phyloP scores from a whole-genome alignment of 495 filamentous ascomycete genomes.

The Lepidopterella palustris region DNA sequence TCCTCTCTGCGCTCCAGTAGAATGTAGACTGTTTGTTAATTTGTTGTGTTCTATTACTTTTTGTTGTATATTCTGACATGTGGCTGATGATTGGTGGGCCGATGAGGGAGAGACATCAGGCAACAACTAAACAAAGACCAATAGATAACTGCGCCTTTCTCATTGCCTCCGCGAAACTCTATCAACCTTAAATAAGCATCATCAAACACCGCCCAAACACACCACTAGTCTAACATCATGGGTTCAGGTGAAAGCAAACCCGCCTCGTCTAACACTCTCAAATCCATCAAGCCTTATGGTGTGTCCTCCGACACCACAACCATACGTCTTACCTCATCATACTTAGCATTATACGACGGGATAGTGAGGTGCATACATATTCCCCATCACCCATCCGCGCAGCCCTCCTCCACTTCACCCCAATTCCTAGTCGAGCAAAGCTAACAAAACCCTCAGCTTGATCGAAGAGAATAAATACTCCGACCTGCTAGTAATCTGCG shows the following conservation, averaged over 20 bases:
- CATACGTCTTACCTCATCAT: slow-evolving; percentile 8
- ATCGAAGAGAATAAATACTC: slow-evolving; percentile 24
- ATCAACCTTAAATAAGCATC: background rate
- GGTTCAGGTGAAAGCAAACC: slow-evolving; percentile 7
- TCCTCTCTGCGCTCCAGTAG: too few species aligned
- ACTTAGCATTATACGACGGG: slow-evolving; percentile 10
- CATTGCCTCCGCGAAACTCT: background rate
- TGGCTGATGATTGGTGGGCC: too few species aligned
- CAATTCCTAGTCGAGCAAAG: too few species aligned
- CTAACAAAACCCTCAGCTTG: slow-evolving; percentile 2
- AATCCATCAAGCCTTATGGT: slow-evolving; percentile 5
- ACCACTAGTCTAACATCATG: slow-evolving; percentile 6
- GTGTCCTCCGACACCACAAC: background rate
- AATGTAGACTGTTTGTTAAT: too few species aligned
- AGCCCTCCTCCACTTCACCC: too few species aligned
- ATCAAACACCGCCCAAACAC: background rate
- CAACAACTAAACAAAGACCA: too few species aligned
- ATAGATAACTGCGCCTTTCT: too few species aligned
- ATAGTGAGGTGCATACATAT: slow-evolving; percentile 13
- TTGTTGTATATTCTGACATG: too few species aligned
- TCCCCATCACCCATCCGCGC: too few species aligned
- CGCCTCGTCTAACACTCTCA: background rate
- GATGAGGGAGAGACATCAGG: too few species aligned
- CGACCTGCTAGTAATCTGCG: slow-evolving; percentile 17
- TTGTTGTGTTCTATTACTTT: too few species aligned